Conservation (phyloP, 1,284 basidiomycete genomes). For the Trametes sp. region DNA sequence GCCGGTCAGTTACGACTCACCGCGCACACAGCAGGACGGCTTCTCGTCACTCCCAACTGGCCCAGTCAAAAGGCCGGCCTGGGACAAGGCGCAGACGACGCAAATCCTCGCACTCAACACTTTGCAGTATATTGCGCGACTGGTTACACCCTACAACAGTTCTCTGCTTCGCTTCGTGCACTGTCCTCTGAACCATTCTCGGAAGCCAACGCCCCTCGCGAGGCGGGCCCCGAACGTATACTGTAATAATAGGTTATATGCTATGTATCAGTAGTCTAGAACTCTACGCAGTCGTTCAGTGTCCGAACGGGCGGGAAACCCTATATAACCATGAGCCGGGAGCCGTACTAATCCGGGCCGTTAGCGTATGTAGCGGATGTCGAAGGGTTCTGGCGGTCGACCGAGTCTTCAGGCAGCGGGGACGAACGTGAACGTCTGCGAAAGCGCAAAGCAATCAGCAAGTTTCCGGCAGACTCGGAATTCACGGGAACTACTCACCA, state of each 20-base stretch:
- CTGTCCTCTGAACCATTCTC: background rate
- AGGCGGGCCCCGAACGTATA: background rate
- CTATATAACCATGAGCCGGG: background rate
- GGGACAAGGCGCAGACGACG: no score
- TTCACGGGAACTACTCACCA: conserved; percentile 7
- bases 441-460: background rate
- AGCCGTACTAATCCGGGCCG: background rate
- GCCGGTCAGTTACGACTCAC: no score
- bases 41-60: no score
- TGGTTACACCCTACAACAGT: background rate
- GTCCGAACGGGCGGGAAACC: no score
- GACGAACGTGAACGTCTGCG: background rate
- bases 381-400: background rate
- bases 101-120: background rate
- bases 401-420: background rate
- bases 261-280: background rate
- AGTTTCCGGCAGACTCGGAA: background rate
- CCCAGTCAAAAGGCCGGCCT: no score
- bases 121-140: background rate
- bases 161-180: background rate
- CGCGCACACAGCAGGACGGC: no score
- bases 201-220: background rate
- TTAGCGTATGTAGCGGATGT: background rate
- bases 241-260: background rate
- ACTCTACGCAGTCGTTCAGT: no score